These are phyloP conservation scores for Wallacemonas sp. DNA, from an alignment of 208 protist species.

Conservation along the genomic window DNA sequence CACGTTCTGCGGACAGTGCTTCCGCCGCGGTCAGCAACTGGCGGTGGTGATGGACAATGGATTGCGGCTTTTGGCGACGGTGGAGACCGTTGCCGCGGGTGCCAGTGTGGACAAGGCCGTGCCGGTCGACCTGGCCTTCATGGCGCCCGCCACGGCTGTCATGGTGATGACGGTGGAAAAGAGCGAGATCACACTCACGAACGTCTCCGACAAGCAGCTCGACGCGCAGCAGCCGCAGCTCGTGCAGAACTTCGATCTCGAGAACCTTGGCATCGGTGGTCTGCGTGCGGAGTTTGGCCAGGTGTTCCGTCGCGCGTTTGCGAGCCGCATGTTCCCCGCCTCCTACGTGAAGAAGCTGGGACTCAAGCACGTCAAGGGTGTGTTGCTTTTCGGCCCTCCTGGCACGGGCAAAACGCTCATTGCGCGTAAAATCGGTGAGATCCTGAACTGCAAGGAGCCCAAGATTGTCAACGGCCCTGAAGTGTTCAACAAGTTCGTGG, in stretches of 20 bases:
- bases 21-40: constrained; percentile 60
- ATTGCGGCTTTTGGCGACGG: constrained; percentile 52
- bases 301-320: constrained; percentile 99
- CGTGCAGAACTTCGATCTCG: constrained; percentile 87
- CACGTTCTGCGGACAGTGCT: constrained; percentile 64
- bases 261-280: constrained; percentile 96
- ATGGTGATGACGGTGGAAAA: constrained; percentile 46
- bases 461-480: constrained; percentile 99
- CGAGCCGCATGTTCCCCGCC: constrained; percentile 95
- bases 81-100: constrained; percentile 28
- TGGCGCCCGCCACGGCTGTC: constrained; percentile 40
- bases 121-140: constrained; percentile 37
- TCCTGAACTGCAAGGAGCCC: constrained; percentile 96
- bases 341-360: constrained; percentile 96
- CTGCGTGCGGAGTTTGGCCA: constrained; percentile 95
- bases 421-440: constrained; percentile 99
- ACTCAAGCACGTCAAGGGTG: constrained; percentile 98
- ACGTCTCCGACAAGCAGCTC: constrained; percentile 77
- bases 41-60: constrained; percentile 53
- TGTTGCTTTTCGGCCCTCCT: constrained; percentile 98
- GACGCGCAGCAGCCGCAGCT: constrained; percentile 81
- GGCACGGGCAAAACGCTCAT: constrained; percentile 99
- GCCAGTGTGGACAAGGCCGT: constrained; percentile 12
- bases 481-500: constrained; percentile 99
- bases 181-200: constrained; percentile 72